Evolutionary conservation across 257 asterid species (phyloP).

Genomic region (Jaltomata sinuosa): DNA sequence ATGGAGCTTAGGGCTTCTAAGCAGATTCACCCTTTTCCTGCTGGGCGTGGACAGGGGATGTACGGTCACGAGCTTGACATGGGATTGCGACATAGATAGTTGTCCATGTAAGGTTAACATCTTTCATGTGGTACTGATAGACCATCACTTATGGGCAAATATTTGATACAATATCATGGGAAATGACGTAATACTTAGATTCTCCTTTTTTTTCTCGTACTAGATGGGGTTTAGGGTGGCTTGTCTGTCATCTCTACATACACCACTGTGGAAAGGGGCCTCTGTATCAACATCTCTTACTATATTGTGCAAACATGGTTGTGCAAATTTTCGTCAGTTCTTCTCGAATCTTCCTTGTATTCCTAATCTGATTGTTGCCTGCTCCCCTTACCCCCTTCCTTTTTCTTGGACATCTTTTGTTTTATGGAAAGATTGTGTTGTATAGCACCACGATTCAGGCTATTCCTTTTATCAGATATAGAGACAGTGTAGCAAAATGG

Average conservation of each 20-base stretch:
- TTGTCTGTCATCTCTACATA: not conserved
- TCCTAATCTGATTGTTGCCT: not conserved
- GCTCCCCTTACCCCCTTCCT: not conserved
- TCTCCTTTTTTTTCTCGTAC: not conserved
- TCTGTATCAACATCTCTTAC: not conserved
- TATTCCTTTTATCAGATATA: not conserved
- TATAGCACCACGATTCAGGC: not conserved
- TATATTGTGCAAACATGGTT: not conserved
- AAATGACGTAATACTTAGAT: not conserved
- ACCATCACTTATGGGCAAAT: not conserved
- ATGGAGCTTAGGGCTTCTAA: constrained; percentile 66
- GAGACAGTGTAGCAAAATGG: not conserved
- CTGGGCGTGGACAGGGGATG: constrained; percentile 44
- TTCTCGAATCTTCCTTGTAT: not conserved
- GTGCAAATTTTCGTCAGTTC: not conserved
- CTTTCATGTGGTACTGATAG: not conserved
- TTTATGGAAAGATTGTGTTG: not conserved
- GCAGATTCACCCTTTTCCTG: constrained; percentile 45
- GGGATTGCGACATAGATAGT: constrained; percentile 51
- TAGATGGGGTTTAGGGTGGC: not conserved
- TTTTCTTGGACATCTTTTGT: not conserved
- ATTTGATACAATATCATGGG: not conserved
- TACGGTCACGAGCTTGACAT: constrained; percentile 51
- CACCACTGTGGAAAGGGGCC: not conserved
- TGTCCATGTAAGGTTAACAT: not conserved